Base-by-base conservation (phyloP, 1,284 basidiomycete species). In the Phylloporus sp. region DNA sequence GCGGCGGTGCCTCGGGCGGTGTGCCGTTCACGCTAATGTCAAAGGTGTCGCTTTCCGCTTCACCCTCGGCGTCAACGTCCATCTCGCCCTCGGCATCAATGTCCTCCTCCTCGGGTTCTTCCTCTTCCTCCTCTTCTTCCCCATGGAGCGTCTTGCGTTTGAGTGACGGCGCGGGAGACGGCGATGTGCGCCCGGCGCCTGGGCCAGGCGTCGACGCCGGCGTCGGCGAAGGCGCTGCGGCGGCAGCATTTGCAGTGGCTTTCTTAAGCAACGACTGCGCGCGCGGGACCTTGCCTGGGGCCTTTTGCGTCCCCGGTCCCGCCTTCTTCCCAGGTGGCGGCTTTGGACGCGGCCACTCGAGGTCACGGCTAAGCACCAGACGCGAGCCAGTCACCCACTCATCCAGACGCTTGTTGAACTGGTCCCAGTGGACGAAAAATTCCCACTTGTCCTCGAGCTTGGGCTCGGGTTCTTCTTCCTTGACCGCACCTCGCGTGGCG, bases 371-470 rank as follows among this genome's bases (percentile, higher is more conserved):
- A 39, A 97, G 85, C 60, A 98, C 88, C 67, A 99, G 87, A 43
- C 96, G 89, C 5, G 93, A 92, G 23, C 94, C 95, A 35, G 91
- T 85, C n/a, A 99, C 93, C 98, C 98, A 99, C 72, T 98, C 98
- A 80, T 99, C 98, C 62, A 99, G 86, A 75, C 98, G 96, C 82
- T 98, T 98, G 85, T 98, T 99, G 86, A 98, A 98, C 74, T 95
- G 91, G 76, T 97, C 94, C 91, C 97, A 99, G 78, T 99, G 97
- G 47, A 98, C 94, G 78, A 98, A 99, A 85, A 92, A 98, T 80
- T 99, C 96, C 77, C 90, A 88, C 76, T 94, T 91, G 79, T 96
- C 93, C 79, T 88, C 93, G 62, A 85, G 88, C 72, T 84, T 88
- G 70, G 82, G 79, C 68, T 83, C 82, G 56, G 85, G 83, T 64